phyloP scores from a whole-genome alignment of 2,329 filamentous ascomycete species.

The Cercospora nicotianae region DNA sequence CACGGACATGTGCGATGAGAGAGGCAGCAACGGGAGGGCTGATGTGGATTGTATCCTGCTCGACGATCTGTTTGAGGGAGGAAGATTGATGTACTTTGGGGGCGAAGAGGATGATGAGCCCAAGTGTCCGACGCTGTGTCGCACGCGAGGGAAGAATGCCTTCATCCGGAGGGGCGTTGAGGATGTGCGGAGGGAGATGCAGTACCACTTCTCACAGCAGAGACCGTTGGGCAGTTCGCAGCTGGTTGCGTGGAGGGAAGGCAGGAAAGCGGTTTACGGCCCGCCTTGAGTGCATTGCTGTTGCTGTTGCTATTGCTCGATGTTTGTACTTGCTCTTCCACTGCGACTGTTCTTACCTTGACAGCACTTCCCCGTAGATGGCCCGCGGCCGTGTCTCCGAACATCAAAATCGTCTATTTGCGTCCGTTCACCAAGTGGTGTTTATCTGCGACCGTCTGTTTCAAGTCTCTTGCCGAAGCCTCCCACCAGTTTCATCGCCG shows the following conservation, averaged over 20 bases:
- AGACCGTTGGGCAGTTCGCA: slow-evolving; percentile 14
- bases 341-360: background rate
- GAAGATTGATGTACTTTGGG: slow-evolving; percentile 14
- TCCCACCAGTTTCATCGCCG: background rate
- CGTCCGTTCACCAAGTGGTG: background rate
- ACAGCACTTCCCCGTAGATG: background rate
- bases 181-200: slow-evolving; percentile 2
- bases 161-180: slow-evolving; percentile 5
- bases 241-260: slow-evolving; percentile 3
- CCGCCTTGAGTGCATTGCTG: slow-evolving; percentile 8
- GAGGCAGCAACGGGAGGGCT: background rate
- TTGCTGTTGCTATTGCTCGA: background rate
- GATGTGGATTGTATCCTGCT: slow-evolving; percentile 9
- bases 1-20: background rate
- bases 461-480: background rate
- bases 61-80: slow-evolving; percentile 19
- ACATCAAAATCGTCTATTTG: background rate
- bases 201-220: slow-evolving; percentile 12
- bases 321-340: background rate
- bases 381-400: background rate
- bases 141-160: slow-evolving; percentile 6
- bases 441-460: background rate
- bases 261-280: slow-evolving; percentile 7
- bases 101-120: slow-evolving; percentile 5
- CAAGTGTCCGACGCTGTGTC: slow-evolving; percentile 7